Percentiles rank a stretch among this genome's conserved stretches.
Evolutionary conservation across 2,329 filamentous ascomycete species (phyloP).

Genomic region (Botrytis elliptica): DNA sequence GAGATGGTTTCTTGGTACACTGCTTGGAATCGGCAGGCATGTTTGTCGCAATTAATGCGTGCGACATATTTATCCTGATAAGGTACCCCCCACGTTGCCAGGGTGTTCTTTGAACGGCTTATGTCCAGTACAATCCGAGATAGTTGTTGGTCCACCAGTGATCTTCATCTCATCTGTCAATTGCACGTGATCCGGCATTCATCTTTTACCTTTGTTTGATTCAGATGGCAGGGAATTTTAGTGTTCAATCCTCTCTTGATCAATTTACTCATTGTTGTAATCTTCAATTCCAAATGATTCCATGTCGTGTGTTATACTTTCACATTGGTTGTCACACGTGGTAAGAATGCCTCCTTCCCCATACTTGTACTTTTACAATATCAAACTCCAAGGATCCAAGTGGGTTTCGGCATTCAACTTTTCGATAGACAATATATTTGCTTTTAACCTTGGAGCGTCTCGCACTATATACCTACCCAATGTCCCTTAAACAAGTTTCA

Average conservation of each 20-base stretch:
- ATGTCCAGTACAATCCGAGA: background rate
- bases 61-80: background rate
- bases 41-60: slow-evolving; percentile 1
- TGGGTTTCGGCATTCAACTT: background rate
- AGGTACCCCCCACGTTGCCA: slow-evolving; percentile 9
- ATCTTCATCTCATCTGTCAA: background rate
- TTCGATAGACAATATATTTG: background rate
- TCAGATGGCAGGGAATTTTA: background rate
- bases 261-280: background rate
- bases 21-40: slow-evolving; percentile 5
- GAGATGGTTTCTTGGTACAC: slow-evolving; percentile 8
- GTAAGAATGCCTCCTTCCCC: background rate
- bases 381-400: background rate
- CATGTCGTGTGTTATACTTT: background rate
- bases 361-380: background rate
- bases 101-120: background rate
- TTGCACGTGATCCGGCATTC: background rate
- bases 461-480: too few species aligned
- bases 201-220: background rate
- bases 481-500: background rate
- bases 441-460: background rate
- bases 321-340: background rate
- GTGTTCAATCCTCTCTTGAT: background rate
- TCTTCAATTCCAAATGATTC: background rate
- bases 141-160: background rate